Base-by-base conservation (phyloP, 805 yeast genomes). In the Yamadazyma philogaea region DNA sequence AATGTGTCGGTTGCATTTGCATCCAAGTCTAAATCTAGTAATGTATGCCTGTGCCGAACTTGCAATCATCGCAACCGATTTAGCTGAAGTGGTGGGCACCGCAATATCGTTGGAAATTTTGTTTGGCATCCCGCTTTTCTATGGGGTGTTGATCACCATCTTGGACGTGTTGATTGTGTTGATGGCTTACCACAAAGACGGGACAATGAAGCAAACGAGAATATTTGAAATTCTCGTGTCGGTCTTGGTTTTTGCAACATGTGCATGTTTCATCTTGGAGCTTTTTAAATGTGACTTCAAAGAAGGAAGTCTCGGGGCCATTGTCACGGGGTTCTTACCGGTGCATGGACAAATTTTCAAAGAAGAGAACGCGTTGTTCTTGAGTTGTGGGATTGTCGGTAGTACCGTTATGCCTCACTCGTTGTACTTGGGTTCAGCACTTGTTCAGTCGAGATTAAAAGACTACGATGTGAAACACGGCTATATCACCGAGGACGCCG, bases 1-100 rank as follows among this genome's bases (percentile, higher is more conserved):
- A 48, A 84, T 83, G 63, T 89, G 97, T 64, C 75, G 87, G 37
- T 78, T 75, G 37, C 87, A 89, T 61, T 66, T 90, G 32, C 83
- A 90, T 2, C 70, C 64, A 42, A 74, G 73, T 46, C 54, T 85
- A 24, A 85, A 84, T 55, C 52, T 82, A 31, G 54, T 74, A 22
- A 64, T 89, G 18, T 90, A 91, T 60, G 59, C 81, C 2, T 72
- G 90, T 47, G 95, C 97, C 0, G 98, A 91, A 56, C 66, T 84
- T 15, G 95, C 98, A 16, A 91, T 91, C 45, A 81, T 91, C 33
- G 96, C 97, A 2, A 91, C 98, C 0, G 99, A 91, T 65, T 75
- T 93, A 50, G 97, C 99, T 1, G 98, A 91, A 60, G 96, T 91
- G 27, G 91, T 93, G 19, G 99, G 99, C n/a, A 87, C 96, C 3